phyloP scores from a whole-genome alignment of 2,329 filamentous ascomycete species.

The Pestalotiopsis sp. region DNA sequence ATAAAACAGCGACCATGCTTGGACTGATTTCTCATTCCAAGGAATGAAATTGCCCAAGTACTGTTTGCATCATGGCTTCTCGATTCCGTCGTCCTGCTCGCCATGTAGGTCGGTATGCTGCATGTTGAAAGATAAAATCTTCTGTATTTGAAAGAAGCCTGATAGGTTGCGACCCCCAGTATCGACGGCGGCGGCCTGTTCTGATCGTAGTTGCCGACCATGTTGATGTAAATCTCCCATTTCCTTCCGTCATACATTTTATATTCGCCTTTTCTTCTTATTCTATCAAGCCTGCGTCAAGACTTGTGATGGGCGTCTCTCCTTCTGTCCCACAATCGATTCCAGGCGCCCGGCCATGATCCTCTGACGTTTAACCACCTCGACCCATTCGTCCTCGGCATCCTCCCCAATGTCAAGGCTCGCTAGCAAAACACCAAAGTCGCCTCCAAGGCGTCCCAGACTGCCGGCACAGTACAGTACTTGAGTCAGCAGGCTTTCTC shows the following conservation, averaged over 20 bases:
- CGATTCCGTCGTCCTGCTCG: too few species aligned
- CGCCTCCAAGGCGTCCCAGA: constrained; percentile 84
- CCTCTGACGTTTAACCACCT: constrained; percentile 85
- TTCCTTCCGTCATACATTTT: not conserved
- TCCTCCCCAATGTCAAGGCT: constrained; percentile 49
- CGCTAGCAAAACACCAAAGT: constrained; percentile 89
- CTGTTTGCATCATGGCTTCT: too few species aligned
- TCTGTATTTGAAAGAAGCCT: too few species aligned
- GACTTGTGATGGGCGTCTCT: constrained; percentile 27
- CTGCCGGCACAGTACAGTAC: constrained; percentile 93
- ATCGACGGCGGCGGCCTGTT: too few species aligned
- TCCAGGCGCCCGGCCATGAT: constrained; percentile 80
- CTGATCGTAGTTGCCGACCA: too few species aligned
- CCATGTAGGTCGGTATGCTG: too few species aligned
- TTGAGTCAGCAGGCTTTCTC: constrained; percentile 89
- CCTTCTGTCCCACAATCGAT: constrained; percentile 62
- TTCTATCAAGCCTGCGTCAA: constrained; percentile 16
- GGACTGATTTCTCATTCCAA: too few species aligned
- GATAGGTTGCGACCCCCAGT: too few species aligned
- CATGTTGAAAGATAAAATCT: too few species aligned
- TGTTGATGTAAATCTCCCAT: not conserved
- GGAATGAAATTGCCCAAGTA: too few species aligned
- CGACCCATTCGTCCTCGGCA: constrained; percentile 76
- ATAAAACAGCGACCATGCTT: too few species aligned
- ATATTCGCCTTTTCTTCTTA: not conserved